phyloP scores from a whole-genome alignment of 2,329 filamentous ascomycete genomes.

The Coniella vitis region DNA sequence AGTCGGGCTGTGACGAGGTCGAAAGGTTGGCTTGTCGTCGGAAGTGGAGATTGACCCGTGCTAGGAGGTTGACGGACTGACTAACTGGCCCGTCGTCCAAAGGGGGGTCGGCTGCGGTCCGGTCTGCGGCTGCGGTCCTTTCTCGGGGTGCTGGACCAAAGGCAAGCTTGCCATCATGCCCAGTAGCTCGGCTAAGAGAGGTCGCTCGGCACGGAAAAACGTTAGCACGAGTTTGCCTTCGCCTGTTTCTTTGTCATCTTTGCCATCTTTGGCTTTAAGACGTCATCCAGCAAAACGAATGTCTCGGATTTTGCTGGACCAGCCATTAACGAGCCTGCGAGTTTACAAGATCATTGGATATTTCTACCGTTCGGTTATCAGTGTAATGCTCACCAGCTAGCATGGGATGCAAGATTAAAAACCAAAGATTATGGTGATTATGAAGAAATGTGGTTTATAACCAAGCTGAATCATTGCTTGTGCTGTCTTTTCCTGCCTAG shows the following conservation, averaged over 20 bases:
- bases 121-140: slow-evolving; percentile 12
- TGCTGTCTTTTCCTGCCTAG: neutral
- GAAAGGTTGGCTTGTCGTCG: slow-evolving; percentile 6
- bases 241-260: neutral
- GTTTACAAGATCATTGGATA: neutral
- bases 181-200: neutral
- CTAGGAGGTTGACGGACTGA: slow-evolving; percentile 3
- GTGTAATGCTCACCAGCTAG: too few species aligned
- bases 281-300: too few species aligned
- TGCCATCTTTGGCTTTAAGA: too few species aligned
- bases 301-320: too few species aligned
- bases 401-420: too few species aligned
- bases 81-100: slow-evolving; percentile 2
- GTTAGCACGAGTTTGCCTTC: neutral
- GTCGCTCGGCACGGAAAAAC: slow-evolving; percentile 12
- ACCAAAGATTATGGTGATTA: too few species aligned
- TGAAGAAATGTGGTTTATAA: too few species aligned
- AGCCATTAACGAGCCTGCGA: too few species aligned
- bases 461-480: too few species aligned
- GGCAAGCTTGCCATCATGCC: neutral
- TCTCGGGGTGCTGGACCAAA: neutral
- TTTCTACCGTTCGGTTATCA: neutral
- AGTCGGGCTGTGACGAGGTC: neutral
- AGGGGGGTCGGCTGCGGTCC: slow-evolving; percentile 9
- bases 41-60: slow-evolving; percentile 13